phyloP scores from a whole-genome alignment of 176 grass and related monocot genomes.

The Oryza rufipogon region DNA sequence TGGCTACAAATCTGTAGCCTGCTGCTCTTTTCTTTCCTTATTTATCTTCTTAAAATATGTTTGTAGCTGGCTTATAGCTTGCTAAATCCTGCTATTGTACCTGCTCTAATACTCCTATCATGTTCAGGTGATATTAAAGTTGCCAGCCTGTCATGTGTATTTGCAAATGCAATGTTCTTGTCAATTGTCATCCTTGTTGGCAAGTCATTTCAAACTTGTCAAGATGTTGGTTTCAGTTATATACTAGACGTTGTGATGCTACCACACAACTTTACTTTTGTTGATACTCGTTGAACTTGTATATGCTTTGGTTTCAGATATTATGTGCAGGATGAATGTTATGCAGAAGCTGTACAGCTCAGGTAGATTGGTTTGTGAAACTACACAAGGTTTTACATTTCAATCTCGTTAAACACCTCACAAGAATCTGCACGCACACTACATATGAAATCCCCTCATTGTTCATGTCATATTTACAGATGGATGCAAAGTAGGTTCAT shows the following conservation, averaged over 20 bases:
- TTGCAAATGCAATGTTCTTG: neutral
- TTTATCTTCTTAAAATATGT: too few species aligned
- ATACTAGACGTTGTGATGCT: neutral
- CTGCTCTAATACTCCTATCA: neutral
- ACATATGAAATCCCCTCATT: neutral
- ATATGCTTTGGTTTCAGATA: neutral
- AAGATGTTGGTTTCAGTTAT: neutral
- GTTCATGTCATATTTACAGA: conserved; percentile 33
- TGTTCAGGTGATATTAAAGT: neutral
- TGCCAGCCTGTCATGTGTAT: neutral
- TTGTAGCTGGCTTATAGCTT: too few species aligned
- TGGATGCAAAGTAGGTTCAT: neutral
- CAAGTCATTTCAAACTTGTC: neutral
- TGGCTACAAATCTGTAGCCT: too few species aligned
- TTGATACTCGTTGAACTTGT: neutral
- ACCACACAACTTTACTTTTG: neutral
- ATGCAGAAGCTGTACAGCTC: neutral
- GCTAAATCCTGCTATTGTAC: too few species aligned
- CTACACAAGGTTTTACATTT: neutral
- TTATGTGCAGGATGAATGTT: neutral
- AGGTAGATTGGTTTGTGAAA: neutral
- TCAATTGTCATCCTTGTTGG: neutral
- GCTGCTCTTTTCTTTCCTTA: too few species aligned
- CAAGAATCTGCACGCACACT: neutral
- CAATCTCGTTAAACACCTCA: neutral